Evolutionary conservation across 2,329 filamentous ascomycete species (phyloP), one percentile per base, ranked within the genome.

Genomic region (Aspergillus piperis): DNA sequence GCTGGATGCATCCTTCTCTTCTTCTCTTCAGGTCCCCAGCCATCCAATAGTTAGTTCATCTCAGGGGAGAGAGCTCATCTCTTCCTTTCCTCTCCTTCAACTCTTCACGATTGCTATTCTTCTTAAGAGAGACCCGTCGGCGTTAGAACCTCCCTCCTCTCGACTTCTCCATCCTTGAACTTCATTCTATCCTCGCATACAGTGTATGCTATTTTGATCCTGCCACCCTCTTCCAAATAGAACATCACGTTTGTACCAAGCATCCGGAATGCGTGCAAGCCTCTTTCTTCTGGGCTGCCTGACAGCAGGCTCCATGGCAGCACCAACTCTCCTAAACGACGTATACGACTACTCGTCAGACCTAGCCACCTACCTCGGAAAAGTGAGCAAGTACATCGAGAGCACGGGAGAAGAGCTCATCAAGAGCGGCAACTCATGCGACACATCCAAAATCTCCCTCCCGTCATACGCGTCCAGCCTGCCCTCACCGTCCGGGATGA

Each of bases 401-500:
- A 59, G 68, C 13, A 60, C 68, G 25, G 32, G 32, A 36, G 67
- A 65, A 25, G 60, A 66, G 32, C 54, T 62, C 7, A 61, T 63
- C 21, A 62, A 62, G 54, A 56, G 64, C 51, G 60, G 65, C 10
- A 27, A 68, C 25, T 61, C 66, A 19, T 78, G 74, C 65, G 73
- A 80, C 60, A 60, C 70, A 19, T 74, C 73, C 62, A 70, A 67
- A 15, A 71, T 72, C 30, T 50, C 61, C 5, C 70, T 77, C 62
- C 78, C 79, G 5, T 64, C 74, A 81, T 85, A 82, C 64, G 81
- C 86, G 49, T 81, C 81, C 6, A 78, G 84, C 15, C 83, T 96
- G 6, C 87, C 89, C 13, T 64, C 81, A 7, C 86, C 85, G 0
- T 66, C 80, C 6, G 90, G 88, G 58, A 80, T 91, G 30, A 80